Percentiles rank a stretch among this genome's conserved stretches.
phyloP scores from a whole-genome alignment of 306 rosid species.

The Spatholobus suberectus region DNA sequence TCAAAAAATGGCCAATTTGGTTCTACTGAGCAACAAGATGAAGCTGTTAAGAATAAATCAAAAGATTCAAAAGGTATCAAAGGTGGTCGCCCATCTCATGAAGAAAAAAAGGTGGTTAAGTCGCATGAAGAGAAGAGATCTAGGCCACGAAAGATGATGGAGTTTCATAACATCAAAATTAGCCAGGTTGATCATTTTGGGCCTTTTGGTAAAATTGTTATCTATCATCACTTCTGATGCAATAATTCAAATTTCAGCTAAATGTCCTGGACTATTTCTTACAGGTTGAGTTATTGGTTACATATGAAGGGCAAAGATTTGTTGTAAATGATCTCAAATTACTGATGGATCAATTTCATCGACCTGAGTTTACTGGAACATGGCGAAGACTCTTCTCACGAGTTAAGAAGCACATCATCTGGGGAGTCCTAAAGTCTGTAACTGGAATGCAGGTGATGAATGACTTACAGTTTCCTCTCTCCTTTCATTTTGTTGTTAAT shows the following conservation, averaged over 20 bases:
- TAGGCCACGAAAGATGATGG: constrained; percentile 95
- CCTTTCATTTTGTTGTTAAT: constrained; percentile 31
- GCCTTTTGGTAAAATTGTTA: constrained; percentile 16
- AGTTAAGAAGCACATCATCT: constrained; percentile 96
- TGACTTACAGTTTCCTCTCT: constrained; percentile 28
- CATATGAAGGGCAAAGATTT: constrained; percentile 96
- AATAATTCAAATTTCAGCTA: constrained; percentile 28
- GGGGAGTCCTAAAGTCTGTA: constrained; percentile 99
- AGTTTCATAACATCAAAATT: constrained; percentile 94
- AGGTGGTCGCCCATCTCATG: constrained; percentile 88
- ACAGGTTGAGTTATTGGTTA: constrained; percentile 89
- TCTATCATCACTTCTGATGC: constrained; percentile 20
- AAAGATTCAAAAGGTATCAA: constrained; percentile 84
- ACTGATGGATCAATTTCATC: constrained; percentile 96
- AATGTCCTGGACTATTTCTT: constrained; percentile 27
- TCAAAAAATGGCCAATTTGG: constrained; percentile 62
- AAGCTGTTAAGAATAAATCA: constrained; percentile 69
- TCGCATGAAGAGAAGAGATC: constrained; percentile 88
- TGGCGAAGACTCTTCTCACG: constrained; percentile 97
- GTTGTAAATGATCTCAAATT: constrained; percentile 96
- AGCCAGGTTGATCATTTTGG: constrained; percentile 81
- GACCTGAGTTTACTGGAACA: constrained; percentile 92
- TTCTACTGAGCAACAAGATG: constrained; percentile 82
- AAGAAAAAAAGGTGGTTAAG: constrained; percentile 84
- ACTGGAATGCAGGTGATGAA: constrained; percentile 97